phyloP scores from a whole-genome alignment of 2,329 filamentous ascomycete genomes.

The Pseudogymnoascus destructans region DNA sequence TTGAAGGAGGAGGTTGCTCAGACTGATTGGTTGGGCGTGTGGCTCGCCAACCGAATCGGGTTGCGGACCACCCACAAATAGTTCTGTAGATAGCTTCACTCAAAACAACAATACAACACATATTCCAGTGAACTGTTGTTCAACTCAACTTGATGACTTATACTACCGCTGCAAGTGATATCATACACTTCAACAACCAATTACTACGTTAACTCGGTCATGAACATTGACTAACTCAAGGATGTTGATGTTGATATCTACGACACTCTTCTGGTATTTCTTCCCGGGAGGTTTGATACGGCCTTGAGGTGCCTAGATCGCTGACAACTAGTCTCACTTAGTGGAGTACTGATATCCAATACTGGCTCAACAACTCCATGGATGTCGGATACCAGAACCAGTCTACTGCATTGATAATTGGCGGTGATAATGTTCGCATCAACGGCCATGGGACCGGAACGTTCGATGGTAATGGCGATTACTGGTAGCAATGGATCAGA shows the following conservation, averaged over 20 bases:
- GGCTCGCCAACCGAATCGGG: too few relatives aligned
- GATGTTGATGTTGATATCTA: constrained; percentile 31
- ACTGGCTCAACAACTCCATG: constrained; percentile 39
- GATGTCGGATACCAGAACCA: constrained; percentile 43
- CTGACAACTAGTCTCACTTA: constrained; percentile 8
- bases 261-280: constrained; percentile 7
- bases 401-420: constrained; percentile 40
- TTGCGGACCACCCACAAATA: too few relatives aligned
- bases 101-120: too few relatives aligned
- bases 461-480: constrained; percentile 45
- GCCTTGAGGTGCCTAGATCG: background rate
- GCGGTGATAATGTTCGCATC: constrained; percentile 37
- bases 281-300: background rate
- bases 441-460: constrained; percentile 39
- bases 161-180: too few relatives aligned
- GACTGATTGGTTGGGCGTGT: too few relatives aligned
- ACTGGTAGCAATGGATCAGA: constrained; percentile 41
- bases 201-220: constrained; percentile 32
- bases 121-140: too few relatives aligned
- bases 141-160: too few relatives aligned
- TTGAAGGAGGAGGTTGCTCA: too few relatives aligned
- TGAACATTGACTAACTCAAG: constrained; percentile 32
- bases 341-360: constrained; percentile 35
- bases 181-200: too few relatives aligned
- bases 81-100: too few relatives aligned